Base-by-base conservation (phyloP, 306 rosid species). In the Dalbergia cochinchinensis region DNA sequence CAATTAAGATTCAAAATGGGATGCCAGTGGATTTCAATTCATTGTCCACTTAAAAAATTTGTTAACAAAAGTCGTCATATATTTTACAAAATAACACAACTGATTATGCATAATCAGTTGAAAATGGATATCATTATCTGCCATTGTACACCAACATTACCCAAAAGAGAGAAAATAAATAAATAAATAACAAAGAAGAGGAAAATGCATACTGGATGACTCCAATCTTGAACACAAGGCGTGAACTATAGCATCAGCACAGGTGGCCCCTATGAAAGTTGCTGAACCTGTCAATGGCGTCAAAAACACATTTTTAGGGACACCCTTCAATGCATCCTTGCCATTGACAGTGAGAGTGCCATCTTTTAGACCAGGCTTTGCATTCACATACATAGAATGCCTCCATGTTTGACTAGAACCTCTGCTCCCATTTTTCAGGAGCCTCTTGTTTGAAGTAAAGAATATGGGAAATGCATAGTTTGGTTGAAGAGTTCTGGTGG, bases 161-260 rank as follows among this genome's bases (percentile, higher is more conserved):
- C 41, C n/a, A 69, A 68, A 9, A 53, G 15, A 35, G 6, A 71
- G 54, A 71, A 37, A 37, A n/a, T n/a, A n/a, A n/a, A n/a, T n/a
- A n/a, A n/a, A n/a, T n/a, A 37, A 37, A 37, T 37, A 4, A 37
- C 5, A 6, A 37, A 37, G 20, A 19, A 35, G 66, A 55, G 50
- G 20, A 39, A 73, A 57, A 58, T 13, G 41, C 67, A 58, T 73
- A 59, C 58, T 59, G 54, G 11, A 73, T 73, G 55, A 59, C 9
- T 41, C 78, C 78, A 59, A 59, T 69, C 7, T 73, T 73, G 78
- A 73, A 59, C 44, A 73, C 78, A 19, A 73, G 55, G 67, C 55
- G 67, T 11, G 78, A 73, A 58, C 55, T 39, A 20, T 39, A 20
- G 78, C 66, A 73, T 39, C 54, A 41, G 19, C 55, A 55, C 39